These are phyloP conservation scores for Parmales sp. DNA, from an alignment of 108 stramenopile species.

Conservation along the genomic window DNA sequence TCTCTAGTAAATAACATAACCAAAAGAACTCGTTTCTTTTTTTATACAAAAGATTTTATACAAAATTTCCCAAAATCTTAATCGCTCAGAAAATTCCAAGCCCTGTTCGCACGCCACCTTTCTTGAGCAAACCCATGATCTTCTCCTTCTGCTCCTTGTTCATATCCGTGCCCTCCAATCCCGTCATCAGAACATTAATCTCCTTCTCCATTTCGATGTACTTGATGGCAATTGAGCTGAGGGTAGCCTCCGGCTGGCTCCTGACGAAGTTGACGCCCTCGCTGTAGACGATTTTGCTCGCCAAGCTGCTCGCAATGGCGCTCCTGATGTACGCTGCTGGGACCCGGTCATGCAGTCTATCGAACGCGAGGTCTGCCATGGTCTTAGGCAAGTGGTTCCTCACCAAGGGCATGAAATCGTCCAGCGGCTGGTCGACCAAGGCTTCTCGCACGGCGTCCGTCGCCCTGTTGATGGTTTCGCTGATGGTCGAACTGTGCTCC, in stretches of 20 bases:
- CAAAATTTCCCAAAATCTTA: no score
- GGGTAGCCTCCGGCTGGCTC: slow-evolving; percentile 47
- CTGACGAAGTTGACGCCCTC: slow-evolving; percentile 90
- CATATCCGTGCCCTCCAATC: slow-evolving; percentile 43
- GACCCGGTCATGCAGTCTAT: slow-evolving; percentile 54
- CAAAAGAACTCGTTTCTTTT: no score
- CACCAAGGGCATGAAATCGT: slow-evolving; percentile 46
- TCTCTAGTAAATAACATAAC: no score
- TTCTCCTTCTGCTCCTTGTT: slow-evolving; percentile 51
- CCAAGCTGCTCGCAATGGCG: slow-evolving; percentile 79
- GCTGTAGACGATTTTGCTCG: slow-evolving; percentile 88
- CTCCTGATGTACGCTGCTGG: slow-evolving; percentile 87
- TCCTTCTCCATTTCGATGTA: slow-evolving; percentile 73
- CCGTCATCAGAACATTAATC: slow-evolving; percentile 43
- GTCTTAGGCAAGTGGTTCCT: slow-evolving; percentile 75
- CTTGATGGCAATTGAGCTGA: slow-evolving; percentile 54
- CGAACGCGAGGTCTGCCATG: slow-evolving; percentile 74
- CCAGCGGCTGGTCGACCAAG: slow-evolving; percentile 54
- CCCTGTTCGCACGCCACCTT: slow-evolving; percentile 63
- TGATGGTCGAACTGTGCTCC: slow-evolving; percentile 72
- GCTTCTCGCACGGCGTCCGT: slow-evolving; percentile 81
- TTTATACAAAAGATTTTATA: no score
- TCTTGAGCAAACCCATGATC: slow-evolving; percentile 59
- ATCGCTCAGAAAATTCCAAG: neutral
- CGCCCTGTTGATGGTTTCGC: slow-evolving; percentile 74